Base-by-base conservation (phyloP, 176 grass and related monocot genomes). In the Bolboschoenus planiculmis region DNA sequence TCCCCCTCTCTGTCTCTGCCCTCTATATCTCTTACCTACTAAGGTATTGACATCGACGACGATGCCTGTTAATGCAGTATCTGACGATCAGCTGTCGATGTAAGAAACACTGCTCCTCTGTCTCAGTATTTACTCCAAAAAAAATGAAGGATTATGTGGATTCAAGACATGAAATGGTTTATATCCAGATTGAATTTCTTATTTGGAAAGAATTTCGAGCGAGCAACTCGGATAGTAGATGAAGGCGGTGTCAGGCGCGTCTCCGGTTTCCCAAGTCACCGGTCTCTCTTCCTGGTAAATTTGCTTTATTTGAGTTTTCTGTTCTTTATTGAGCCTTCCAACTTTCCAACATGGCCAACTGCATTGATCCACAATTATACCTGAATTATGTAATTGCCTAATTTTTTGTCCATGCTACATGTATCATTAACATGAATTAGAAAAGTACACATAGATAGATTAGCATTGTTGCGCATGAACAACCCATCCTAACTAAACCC, bases 181-280 rank as follows among this genome's bases (percentile, higher is more conserved):
- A 14, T 54, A 46, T 48, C 56, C 86, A 99, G 91, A 71, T 90
- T 93, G 5, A 86, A 93, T 78, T 87, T 91, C 83, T 79, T 99
- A n/a, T 95, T 93, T 79, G 96, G 89, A 26, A 95, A 93, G 88
- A 99, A 95, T 88, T 89, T 99, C 71, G 87, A 91, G 76, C 92
- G 92, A 78, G 93, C 97, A 74, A 86, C 91, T 14, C 85, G 90
- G 79, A 96, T 99, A 78, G 87, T 96, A 61, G 97, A 99, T 88
- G 88, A 92, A 88, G 86, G 91, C 42, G 89, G 91, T 78, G 93
- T 93, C 70, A 85, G 80, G 27, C 88, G 93, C 13, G 86, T 99
- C 84, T 90, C 80, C 33, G 93, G 86, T 74, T 80, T 76, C 10
- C 86, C 93, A 84, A 93, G 93, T 78, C 84, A 89, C 50, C 97